Percentiles rank a stretch among this genome's conserved stretches.
These are phyloP conservation scores for Ceratocystiopsis brevicomis DNA, from an alignment of 2,329 filamentous ascomycete genomes.

Conservation along the genomic window DNA sequence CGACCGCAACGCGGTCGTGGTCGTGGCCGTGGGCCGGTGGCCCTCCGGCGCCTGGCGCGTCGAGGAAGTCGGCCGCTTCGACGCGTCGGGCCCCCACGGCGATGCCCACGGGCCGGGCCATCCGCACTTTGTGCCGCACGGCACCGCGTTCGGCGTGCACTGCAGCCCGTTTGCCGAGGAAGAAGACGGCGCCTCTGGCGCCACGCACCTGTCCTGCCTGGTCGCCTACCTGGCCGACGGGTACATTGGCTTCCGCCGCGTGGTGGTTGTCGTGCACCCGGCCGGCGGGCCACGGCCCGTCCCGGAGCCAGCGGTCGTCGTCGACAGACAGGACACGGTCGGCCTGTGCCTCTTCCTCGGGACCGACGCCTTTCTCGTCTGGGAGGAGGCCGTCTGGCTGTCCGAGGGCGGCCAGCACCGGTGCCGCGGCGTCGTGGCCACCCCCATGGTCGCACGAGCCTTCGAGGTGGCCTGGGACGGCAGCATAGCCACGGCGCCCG, in stretches of 20 bases:
- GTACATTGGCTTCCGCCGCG: constrained; percentile 34
- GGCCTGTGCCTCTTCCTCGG: constrained; percentile 32
- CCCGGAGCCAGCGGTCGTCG: constrained; percentile 16
- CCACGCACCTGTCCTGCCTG: constrained; percentile 15
- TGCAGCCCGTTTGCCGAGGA: constrained; percentile 34
- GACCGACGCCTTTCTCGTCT: constrained; percentile 34
- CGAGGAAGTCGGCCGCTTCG: constrained; percentile 30
- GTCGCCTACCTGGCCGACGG: constrained; percentile 31
- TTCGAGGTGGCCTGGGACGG: constrained; percentile 24
- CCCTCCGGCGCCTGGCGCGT: constrained; percentile 24
- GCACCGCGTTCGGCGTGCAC: constrained; percentile 30
- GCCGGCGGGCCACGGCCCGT: too few species aligned
- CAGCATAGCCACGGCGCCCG: constrained; percentile 16
- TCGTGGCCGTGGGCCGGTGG: neutral
- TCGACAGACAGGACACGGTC: constrained; percentile 23
- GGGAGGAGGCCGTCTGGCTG: constrained; percentile 33
- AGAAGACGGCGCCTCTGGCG: constrained; percentile 11
- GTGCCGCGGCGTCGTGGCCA: constrained; percentile 35
- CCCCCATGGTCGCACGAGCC: constrained; percentile 28
- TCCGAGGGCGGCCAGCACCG: constrained; percentile 13
- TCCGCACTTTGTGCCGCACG: constrained; percentile 28
- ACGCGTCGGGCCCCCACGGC: constrained; percentile 26
- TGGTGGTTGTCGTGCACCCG: constrained; percentile 18
- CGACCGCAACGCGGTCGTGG: constrained; percentile 1
- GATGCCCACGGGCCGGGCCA: constrained; percentile 15